Evolutionary conservation across 345 rosid species (phyloP).

Genomic region (Pistacia vera): DNA sequence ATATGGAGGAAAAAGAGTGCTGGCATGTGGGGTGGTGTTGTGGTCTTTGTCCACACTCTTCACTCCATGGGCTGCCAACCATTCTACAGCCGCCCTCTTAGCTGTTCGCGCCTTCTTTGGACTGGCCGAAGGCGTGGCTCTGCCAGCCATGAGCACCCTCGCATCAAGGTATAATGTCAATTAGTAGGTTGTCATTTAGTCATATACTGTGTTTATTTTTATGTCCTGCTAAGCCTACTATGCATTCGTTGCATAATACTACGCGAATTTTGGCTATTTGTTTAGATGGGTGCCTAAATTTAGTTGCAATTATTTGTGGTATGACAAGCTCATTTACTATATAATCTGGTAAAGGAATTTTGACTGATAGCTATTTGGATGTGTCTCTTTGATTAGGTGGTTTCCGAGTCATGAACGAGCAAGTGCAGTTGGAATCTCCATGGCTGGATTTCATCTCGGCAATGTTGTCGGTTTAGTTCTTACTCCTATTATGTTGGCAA

Average conservation of each 20-base stretch:
- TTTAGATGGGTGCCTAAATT: neutral
- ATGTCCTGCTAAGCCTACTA: neutral
- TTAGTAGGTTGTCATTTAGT: no score
- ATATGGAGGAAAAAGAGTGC: constrained; percentile 82
- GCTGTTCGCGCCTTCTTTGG: constrained; percentile 86
- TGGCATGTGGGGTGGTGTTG: constrained; percentile 85
- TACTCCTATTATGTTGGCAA: constrained; percentile 78
- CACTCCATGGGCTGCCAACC: constrained; percentile 91
- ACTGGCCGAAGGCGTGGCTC: constrained; percentile 90
- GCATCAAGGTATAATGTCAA: constrained; percentile 59
- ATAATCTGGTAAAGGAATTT: neutral
- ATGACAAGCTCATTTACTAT: neutral
- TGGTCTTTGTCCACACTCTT: constrained; percentile 94
- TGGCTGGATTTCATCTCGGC: constrained; percentile 98
- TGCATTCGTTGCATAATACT: neutral
- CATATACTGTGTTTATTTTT: neutral
- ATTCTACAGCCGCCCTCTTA: constrained; percentile 70
- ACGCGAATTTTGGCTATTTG: neutral
- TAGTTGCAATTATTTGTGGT: neutral
- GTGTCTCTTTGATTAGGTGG: constrained; percentile 51
- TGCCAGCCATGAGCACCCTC: constrained; percentile 87
- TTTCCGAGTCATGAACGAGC: constrained; percentile 84
- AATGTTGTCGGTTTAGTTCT: constrained; percentile 78
- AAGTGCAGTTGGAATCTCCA: constrained; percentile 85
- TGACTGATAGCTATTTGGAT: neutral